Evolutionary conservation across 164 flowering plant species (phyloP).

Genomic region (Stephania yunnanensis): DNA sequence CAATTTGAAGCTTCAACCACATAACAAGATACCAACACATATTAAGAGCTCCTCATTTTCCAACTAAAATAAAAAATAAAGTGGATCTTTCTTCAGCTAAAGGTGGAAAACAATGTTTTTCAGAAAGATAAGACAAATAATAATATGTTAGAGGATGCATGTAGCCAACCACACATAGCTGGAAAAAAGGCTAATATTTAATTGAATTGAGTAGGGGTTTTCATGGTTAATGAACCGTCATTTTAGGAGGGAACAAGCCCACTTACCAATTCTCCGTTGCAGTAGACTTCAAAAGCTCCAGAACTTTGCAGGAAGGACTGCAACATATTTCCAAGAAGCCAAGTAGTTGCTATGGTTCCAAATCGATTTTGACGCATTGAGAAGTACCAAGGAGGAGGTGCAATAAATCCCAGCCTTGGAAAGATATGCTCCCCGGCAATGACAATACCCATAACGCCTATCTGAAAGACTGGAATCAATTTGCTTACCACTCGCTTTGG

Average conservation of each 20-base stretch:
- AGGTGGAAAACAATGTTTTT: background rate
- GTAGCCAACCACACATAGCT: no score
- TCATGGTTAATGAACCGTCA: background rate
- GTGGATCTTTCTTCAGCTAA: background rate
- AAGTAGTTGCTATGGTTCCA: constrained; percentile 77
- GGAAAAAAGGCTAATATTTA: no score
- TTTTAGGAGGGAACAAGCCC: background rate
- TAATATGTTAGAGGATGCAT: no score
- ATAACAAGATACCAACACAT: background rate
- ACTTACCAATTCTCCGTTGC: constrained; percentile 65
- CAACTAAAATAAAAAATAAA: background rate
- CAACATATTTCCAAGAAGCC: constrained; percentile 83
- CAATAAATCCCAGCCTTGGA: constrained; percentile 59
- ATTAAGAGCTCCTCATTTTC: background rate
- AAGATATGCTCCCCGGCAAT: constrained; percentile 89
- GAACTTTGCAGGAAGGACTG: constrained; percentile 83
- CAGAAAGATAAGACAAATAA: background rate
- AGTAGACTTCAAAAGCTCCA: constrained; percentile 87
- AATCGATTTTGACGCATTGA: constrained; percentile 77
- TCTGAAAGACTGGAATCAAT: constrained; percentile 64
- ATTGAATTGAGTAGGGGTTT: no score
- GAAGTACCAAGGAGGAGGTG: constrained; percentile 82
- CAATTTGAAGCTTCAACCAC: background rate
- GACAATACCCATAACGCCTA: constrained; percentile 61
- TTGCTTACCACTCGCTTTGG: constrained; percentile 80